Evolutionary conservation across 2,329 filamentous ascomycete species (phyloP).

Genomic region (Bimuria novae-zelandiae): DNA sequence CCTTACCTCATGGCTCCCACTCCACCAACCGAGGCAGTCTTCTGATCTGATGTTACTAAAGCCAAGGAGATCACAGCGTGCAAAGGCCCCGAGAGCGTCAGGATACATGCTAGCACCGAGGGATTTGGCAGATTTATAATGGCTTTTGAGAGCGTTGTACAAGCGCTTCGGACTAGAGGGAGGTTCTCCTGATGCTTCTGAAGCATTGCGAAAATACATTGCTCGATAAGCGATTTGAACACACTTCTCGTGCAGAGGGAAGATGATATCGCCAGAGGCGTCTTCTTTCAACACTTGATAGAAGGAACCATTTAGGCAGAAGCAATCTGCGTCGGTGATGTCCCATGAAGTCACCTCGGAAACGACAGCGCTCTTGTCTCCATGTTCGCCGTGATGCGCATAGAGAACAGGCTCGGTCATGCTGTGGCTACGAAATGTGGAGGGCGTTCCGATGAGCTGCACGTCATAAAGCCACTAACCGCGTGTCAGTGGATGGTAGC

Average conservation of each 20-base stretch:
- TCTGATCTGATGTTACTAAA: conserved; percentile 26
- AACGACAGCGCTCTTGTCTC: conserved; percentile 19
- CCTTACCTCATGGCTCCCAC: conserved; percentile 27
- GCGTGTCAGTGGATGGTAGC: not conserved
- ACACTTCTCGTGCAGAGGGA: conserved; percentile 33
- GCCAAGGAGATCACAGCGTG: conserved; percentile 14
- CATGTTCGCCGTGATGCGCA: conserved; percentile 17
- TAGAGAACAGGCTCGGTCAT: conserved; percentile 14
- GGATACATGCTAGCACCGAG: conserved; percentile 8
- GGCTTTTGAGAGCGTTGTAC: not conserved
- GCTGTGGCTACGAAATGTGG: conserved; percentile 15
- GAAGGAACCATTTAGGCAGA: conserved; percentile 18
- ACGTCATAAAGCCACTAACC: conserved; percentile 31
- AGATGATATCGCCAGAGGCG: conserved; percentile 18
- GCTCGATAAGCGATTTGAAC: conserved; percentile 25
- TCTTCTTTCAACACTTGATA: conserved; percentile 15
- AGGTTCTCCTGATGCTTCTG: not conserved
- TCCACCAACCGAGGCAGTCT: conserved; percentile 31
- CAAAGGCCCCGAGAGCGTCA: conserved; percentile 26
- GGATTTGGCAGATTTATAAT: not conserved
- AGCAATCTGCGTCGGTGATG: conserved; percentile 17
- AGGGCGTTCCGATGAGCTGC: conserved; percentile 23
- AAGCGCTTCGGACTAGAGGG: not conserved
- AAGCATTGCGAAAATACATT: conserved; percentile 12
- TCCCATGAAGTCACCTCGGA: conserved; percentile 23